phyloP scores from a whole-genome alignment of 345 rosid genomes.

The Xanthoceras sorbifolium region DNA sequence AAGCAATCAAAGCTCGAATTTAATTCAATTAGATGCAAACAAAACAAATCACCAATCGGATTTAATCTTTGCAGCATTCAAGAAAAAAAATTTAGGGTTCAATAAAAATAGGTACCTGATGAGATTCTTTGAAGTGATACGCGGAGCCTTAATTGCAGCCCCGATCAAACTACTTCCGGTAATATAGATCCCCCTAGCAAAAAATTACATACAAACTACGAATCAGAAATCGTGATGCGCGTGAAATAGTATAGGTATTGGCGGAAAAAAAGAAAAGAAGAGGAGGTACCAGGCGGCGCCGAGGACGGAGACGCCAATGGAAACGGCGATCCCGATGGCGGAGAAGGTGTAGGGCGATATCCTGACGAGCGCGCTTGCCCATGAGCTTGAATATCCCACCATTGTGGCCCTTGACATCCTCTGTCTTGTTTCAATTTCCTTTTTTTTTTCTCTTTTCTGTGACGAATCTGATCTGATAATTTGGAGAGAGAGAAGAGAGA shows the following conservation, averaged over 20 bases:
- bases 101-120: constrained; percentile 53
- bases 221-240: neutral
- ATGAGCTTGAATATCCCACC: constrained; percentile 61
- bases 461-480: constrained; percentile 18
- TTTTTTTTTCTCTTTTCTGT: neutral
- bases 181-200: constrained; percentile 86
- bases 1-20: neutral
- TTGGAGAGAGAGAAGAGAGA: neutral
- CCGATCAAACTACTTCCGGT: constrained; percentile 99
- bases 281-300: constrained; percentile 92
- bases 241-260: neutral
- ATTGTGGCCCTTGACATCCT: constrained; percentile 40
- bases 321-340: constrained; percentile 89
- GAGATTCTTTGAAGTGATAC: constrained; percentile 95
- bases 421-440: too few relatives aligned
- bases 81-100: constrained; percentile 1
- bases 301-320: constrained; percentile 98
- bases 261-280: neutral
- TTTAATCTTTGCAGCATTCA: neutral
- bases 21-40: neutral
- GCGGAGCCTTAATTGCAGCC: constrained; percentile 98
- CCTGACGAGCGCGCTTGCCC: constrained; percentile 71
- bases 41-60: neutral
- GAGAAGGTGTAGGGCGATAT: constrained; percentile 96
- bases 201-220: neutral